These are phyloP conservation scores for Cyclotella choctawhatcheeana DNA, from an alignment of 108 stramenopile genomes.

Conservation along the genomic window DNA sequence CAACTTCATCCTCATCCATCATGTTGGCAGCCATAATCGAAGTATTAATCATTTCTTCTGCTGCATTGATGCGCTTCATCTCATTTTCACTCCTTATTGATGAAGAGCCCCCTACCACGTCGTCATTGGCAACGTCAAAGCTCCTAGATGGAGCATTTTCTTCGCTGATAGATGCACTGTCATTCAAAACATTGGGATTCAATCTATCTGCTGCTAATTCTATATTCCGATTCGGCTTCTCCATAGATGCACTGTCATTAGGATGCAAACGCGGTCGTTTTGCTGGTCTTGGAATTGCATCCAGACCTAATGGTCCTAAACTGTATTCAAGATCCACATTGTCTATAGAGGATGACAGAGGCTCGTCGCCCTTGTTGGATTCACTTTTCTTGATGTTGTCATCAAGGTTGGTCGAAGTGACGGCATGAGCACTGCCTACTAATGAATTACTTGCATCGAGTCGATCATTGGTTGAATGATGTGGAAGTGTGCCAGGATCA, in stretches of 20 bases:
- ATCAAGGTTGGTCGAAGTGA: neutral
- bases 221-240: too few relatives aligned
- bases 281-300: neutral
- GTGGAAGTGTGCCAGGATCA: neutral
- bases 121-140: conserved; percentile 40
- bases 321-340: conserved; percentile 37
- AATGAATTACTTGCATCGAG: neutral
- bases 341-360: conserved; percentile 39
- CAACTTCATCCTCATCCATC: conserved; percentile 17
- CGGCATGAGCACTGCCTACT: neutral
- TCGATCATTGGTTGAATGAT: neutral
- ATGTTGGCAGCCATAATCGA: conserved; percentile 19
- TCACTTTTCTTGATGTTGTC: conserved; percentile 5
- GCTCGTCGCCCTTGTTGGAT: conserved; percentile 1
- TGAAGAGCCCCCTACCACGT: conserved; percentile 32
- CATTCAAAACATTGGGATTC: conserved; percentile 36
- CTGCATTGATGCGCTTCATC: conserved; percentile 9
- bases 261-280: conserved; percentile 29
- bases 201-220: conserved; percentile 34
- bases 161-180: conserved; percentile 38
- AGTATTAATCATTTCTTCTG: conserved; percentile 33
- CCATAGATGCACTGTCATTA: neutral
- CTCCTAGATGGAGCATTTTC: conserved; percentile 37
- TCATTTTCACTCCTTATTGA: conserved; percentile 25
- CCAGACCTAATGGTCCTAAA: conserved; percentile 34